These are phyloP conservation scores for Metschnikowia koreensis DNA, from an alignment of 805 yeast genomes.

Conservation along the genomic window DNA sequence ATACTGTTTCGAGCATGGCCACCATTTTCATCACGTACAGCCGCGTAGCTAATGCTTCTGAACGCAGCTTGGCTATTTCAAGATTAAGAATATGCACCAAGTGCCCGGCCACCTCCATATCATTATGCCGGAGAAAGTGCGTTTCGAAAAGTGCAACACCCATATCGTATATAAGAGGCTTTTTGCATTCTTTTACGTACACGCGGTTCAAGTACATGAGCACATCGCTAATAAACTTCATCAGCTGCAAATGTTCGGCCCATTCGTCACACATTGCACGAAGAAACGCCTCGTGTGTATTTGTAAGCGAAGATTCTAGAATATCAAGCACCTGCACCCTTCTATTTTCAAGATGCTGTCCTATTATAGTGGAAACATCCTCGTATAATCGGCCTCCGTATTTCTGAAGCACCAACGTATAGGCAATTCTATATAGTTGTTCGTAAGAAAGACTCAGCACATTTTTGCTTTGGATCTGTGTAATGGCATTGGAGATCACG, in stretches of 20 bases:
- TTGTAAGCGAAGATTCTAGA: conserved; percentile 13
- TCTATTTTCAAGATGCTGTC: conserved; percentile 40
- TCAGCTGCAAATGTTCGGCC: conserved; percentile 68
- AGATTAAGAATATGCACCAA: conserved; percentile 50
- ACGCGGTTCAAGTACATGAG: conserved; percentile 85
- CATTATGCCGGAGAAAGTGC: conserved; percentile 49
- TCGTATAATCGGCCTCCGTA: conserved; percentile 65
- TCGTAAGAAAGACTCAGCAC: conserved; percentile 79
- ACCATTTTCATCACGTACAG: conserved; percentile 59
- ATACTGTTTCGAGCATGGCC: conserved; percentile 67
- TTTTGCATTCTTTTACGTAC: conserved; percentile 66
- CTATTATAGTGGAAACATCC: conserved; percentile 50
- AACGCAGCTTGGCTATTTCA: conserved; percentile 56
- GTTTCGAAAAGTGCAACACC: conserved; percentile 70
- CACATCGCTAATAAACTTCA: conserved; percentile 80
- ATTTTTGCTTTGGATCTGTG: conserved; percentile 66
- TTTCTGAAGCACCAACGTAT: conserved; percentile 69
- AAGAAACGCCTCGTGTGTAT: conserved; percentile 33
- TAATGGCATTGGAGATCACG: conserved; percentile 62
- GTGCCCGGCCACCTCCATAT: conserved; percentile 49
- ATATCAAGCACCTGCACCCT: conserved; percentile 20
- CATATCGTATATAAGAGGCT: conserved; percentile 66
- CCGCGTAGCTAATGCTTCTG: conserved; percentile 52
- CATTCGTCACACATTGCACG: conserved; percentile 47
- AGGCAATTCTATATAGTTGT: conserved; percentile 75